Evolutionary conservation across 208 protist species (phyloP).

Genomic region (Entamoeba histolytica): DNA sequence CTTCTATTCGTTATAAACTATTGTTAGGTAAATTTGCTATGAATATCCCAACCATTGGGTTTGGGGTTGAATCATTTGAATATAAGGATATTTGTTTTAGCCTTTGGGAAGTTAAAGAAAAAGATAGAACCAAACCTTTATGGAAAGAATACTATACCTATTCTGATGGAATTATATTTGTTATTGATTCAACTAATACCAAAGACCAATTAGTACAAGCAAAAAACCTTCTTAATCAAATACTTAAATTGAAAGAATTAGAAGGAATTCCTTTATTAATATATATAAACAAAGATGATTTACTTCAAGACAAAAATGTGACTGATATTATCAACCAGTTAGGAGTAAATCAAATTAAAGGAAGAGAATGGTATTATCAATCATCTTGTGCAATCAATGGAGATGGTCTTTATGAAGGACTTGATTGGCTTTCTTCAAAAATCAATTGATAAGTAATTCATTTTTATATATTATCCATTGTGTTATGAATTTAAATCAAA

Average conservation of each 20-base stretch:
- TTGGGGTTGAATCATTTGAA: constrained; percentile 27
- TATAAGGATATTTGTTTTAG: neutral
- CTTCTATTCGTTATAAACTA: constrained; percentile 34
- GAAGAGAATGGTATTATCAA: neutral
- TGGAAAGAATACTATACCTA: constrained; percentile 21
- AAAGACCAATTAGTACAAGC: neutral
- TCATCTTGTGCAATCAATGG: neutral
- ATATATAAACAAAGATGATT: constrained; percentile 27
- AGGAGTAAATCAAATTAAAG: neutral
- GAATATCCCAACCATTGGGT: constrained; percentile 38
- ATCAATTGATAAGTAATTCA: neutral
- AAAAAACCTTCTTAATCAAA: neutral
- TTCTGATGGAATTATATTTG: constrained; percentile 14
- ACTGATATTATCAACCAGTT: neutral
- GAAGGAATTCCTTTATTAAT: neutral
- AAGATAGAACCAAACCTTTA: constrained; percentile 9
- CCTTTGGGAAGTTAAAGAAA: constrained; percentile 24
- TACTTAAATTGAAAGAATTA: neutral
- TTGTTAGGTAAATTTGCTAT: constrained; percentile 24
- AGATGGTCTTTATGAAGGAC: neutral
- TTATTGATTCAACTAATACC: constrained; percentile 16
- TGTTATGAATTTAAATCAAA: too few relatives aligned
- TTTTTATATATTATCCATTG: too few relatives aligned
- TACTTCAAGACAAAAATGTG: neutral
- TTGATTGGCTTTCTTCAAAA: neutral